A percentile compares a stretch with the other conserved stretches of the same genome.
Evolutionary conservation across 306 rosid species (phyloP).

Genomic region (Inga laurina): DNA sequence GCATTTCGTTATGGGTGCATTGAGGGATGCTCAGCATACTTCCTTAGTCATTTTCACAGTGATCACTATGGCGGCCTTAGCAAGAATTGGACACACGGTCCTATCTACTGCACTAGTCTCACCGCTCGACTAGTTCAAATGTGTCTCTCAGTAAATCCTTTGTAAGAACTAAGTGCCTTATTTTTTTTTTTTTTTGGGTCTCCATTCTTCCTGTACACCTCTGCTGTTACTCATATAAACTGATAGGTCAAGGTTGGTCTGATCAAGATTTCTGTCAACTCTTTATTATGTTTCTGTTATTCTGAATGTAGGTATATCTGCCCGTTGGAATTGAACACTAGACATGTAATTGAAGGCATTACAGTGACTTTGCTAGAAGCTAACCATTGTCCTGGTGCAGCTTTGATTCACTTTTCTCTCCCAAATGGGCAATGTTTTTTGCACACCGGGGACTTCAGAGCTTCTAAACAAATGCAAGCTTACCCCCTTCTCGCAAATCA

Average conservation of each 20-base stretch:
- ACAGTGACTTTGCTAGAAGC: slow-evolving; percentile 58
- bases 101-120: slow-evolving; percentile 56
- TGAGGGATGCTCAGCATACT: slow-evolving; percentile 53
- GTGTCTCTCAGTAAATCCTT: slow-evolving; percentile 55
- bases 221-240: slow-evolving; percentile 13
- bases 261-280: slow-evolving; percentile 8
- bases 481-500: slow-evolving; percentile 39
- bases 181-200: neutral
- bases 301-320: slow-evolving; percentile 42
- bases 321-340: slow-evolving; percentile 48
- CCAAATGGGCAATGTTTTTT: slow-evolving; percentile 53
- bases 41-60: slow-evolving; percentile 53
- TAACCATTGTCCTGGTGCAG: slow-evolving; percentile 65
- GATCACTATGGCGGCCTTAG: slow-evolving; percentile 62
- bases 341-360: slow-evolving; percentile 44
- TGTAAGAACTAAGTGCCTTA: slow-evolving; percentile 35
- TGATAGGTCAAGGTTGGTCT: neutral
- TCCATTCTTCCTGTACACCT: neutral
- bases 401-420: slow-evolving; percentile 51
- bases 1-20: slow-evolving; percentile 59
- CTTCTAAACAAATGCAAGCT: slow-evolving; percentile 50
- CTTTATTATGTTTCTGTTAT: slow-evolving; percentile 9
- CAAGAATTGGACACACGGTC: slow-evolving; percentile 64
- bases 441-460: slow-evolving; percentile 64
- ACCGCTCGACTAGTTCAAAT: slow-evolving; percentile 48